Base-by-base conservation (phyloP, 208 protist genomes). In the Leishmania martiniquensis region DNA sequence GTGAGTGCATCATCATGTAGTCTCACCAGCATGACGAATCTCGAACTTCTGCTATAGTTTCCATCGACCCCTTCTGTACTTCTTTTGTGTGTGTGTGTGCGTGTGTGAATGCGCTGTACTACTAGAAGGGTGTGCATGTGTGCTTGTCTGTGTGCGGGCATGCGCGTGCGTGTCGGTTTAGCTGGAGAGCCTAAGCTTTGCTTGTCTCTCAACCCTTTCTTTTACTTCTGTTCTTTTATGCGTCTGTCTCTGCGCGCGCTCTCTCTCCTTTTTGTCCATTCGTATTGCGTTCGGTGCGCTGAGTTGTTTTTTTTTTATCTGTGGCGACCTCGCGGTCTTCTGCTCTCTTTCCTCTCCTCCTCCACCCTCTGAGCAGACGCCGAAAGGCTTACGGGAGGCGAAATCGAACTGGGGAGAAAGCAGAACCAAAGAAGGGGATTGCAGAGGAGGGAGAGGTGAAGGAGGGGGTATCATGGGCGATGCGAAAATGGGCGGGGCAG, bases 1-100 rank as follows among this genome's bases (percentile, higher is more conserved):
- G 90, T 72, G 80, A 87, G 25, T 93, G 90, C 65, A 39, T 22
- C 72, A 49, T 87, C 32, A 91, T 93, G 87, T 93, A 87, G 76
- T 54, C 42, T 45, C 1, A 15, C 47, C 44, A 22, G 44, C 68
- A 34, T 75, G n/a, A 15, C 67, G 51, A 17, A 37, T 39, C 17
- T 69, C 44, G 59, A 77, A 49, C 45, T 12, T 13, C 45, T 12
- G 12, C 45, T 12, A 49, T 12, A 4, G 12, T 49, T 12, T 13
- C 52, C 20, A 1, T 57, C n/a, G 22, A 0, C 63, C 37, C 10
- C 13, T 45, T n/a, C 20, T 12, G 42, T 25, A 13, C 15, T 42
- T 65, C 2, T 25, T 69, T 34, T 22, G 13, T 45, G 34, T 39
- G 39, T 51, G 32, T 45, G 7, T 49, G 4, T 44, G 22, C 20